phyloP scores from a whole-genome alignment of 257 asterid species.

The Nicotiana attenuata region DNA sequence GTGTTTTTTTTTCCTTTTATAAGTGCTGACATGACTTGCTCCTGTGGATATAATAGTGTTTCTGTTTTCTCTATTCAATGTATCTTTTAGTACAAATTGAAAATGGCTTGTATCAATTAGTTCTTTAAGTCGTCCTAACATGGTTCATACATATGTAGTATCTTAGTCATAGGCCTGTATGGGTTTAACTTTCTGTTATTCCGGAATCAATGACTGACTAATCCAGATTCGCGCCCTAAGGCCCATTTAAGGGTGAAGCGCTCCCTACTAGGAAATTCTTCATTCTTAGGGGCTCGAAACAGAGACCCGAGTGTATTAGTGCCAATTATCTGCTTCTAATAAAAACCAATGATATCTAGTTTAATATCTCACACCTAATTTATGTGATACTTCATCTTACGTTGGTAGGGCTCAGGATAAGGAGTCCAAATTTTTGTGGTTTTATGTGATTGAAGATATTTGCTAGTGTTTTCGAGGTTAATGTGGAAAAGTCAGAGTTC shows the following conservation, averaged over 20 bases:
- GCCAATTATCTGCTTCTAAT: not conserved
- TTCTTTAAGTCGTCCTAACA: not conserved
- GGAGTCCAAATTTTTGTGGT: not conserved
- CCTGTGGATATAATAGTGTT: not conserved
- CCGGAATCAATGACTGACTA: too few relatives aligned
- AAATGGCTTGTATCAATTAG: not conserved
- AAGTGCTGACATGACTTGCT: not conserved
- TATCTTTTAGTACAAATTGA: not conserved
- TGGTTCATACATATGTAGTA: not conserved
- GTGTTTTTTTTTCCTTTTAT: not conserved
- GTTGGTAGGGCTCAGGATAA: not conserved
- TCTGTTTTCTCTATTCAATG: not conserved
- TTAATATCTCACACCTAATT: not conserved
- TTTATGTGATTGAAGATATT: not conserved
- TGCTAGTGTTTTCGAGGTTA: not conserved
- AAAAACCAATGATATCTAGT: not conserved
- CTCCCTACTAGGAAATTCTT: too few relatives aligned
- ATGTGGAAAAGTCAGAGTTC: not conserved
- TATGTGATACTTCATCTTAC: not conserved
- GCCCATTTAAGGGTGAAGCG: too few relatives aligned
- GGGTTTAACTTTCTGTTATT: too few relatives aligned
- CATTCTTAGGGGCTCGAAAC: too few relatives aligned
- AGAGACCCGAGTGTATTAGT: not conserved
- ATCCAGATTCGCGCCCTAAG: too few relatives aligned
- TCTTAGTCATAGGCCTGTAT: not conserved